These are phyloP conservation scores for Nicotiana rustica DNA, from an alignment of 305 asterid species.

Conservation along the genomic window DNA sequence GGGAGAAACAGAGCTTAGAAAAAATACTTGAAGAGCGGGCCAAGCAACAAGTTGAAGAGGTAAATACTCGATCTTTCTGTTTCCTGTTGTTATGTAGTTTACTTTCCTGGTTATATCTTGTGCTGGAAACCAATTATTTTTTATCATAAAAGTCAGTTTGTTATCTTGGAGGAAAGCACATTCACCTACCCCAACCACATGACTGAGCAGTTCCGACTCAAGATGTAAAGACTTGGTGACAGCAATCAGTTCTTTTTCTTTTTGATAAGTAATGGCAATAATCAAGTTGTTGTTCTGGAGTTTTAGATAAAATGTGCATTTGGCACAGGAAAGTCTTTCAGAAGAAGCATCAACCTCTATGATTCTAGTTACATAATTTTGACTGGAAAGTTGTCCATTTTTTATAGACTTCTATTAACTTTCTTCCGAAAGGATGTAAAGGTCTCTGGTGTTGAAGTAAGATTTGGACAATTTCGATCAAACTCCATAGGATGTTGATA, in stretches of 20 bases:
- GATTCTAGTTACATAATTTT: slow-evolving; percentile 16
- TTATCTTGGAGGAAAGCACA: neutral
- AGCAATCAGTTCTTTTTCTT: neutral
- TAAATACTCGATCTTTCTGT: slow-evolving; percentile 40
- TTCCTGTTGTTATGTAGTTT: slow-evolving; percentile 24
- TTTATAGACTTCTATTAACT: neutral
- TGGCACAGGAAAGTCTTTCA: neutral
- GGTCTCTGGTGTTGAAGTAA: neutral
- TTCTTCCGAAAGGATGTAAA: neutral
- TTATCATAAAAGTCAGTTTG: slow-evolving; percentile 5
- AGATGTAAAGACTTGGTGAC: neutral
- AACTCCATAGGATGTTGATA: neutral
- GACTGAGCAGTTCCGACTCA: neutral
- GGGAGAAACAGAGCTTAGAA: slow-evolving; percentile 95
- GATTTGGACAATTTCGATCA: slow-evolving; percentile 4
- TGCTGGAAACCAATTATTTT: neutral
- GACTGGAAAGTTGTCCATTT: neutral
- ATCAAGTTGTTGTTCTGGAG: slow-evolving; percentile 19
- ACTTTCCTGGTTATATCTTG: slow-evolving; percentile 17
- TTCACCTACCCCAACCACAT: slow-evolving; percentile 3
- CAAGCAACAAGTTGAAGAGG: slow-evolving; percentile 92
- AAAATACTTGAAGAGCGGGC: slow-evolving; percentile 90
- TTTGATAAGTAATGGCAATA: neutral
- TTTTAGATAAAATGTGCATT: neutral
- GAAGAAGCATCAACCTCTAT: neutral